Evolutionary conservation across 371 early-diverging fungal species (phyloP).

Genomic region (Mortierella sp.): DNA sequence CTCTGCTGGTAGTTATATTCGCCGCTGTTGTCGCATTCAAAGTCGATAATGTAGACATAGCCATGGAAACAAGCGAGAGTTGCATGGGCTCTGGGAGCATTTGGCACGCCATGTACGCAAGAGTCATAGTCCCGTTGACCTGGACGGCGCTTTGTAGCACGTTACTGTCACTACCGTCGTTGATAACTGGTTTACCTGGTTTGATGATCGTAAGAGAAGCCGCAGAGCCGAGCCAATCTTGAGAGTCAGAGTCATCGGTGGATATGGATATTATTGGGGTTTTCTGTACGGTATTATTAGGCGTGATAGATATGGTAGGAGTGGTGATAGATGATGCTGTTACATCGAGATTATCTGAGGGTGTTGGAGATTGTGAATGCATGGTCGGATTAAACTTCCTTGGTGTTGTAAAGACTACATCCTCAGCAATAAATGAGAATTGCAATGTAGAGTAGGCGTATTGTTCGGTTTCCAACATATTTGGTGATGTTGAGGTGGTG

Average conservation of each 20-base stretch:
- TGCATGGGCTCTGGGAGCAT: slow-evolving; percentile 17
- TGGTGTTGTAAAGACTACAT: background rate
- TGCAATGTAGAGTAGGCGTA: background rate
- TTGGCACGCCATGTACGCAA: slow-evolving; percentile 11
- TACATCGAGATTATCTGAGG: background rate
- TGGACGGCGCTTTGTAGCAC: background rate
- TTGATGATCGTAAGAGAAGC: background rate
- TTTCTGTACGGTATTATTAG: too few relatives aligned
- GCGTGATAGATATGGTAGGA: too few relatives aligned
- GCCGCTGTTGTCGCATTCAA: background rate
- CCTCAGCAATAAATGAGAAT: background rate
- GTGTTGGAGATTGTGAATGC: background rate
- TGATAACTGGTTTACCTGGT: background rate
- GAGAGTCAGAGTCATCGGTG: background rate
- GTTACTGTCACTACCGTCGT: background rate
- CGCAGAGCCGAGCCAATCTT: background rate
- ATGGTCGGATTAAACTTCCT: background rate
- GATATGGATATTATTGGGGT: background rate
- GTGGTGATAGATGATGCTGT: background rate
- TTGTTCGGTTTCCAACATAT: background rate
- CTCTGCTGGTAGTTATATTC: background rate
- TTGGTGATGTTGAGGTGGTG: background rate
- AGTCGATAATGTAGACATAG: background rate
- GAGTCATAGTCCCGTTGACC: slow-evolving; percentile 3
- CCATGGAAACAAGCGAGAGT: background rate